phyloP scores from a whole-genome alignment of 2,329 filamentous ascomycete species.

The Dryadomyces quercus-mongolicae region DNA sequence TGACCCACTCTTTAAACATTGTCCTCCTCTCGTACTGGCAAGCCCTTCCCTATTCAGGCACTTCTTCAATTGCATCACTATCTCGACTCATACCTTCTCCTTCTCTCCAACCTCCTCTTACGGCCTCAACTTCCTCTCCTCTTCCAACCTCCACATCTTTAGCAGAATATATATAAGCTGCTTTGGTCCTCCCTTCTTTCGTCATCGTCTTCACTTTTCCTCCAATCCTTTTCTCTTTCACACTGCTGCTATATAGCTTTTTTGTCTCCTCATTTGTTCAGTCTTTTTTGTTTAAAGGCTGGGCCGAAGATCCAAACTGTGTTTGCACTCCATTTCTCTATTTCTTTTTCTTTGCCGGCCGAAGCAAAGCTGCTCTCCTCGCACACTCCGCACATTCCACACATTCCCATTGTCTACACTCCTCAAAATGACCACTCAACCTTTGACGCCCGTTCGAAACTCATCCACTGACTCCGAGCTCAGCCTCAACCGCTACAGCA shows the following conservation, averaged over 20 bases:
- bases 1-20: neutral
- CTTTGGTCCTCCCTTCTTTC: too few relatives aligned
- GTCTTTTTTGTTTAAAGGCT: neutral
- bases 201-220: neutral
- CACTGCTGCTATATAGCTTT: too few relatives aligned
- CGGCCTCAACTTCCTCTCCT: neutral
- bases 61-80: neutral
- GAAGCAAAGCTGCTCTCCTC: neutral
- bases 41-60: neutral
- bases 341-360: neutral
- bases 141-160: neutral
- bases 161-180: neutral
- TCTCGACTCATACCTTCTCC: neutral
- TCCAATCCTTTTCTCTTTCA: neutral
- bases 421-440: neutral
- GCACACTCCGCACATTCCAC: neutral
- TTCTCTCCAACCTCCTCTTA: neutral
- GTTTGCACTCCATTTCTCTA: neutral
- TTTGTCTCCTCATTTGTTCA: neutral
- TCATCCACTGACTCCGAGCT: slow-evolving; percentile 5
- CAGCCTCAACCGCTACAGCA: slow-evolving; percentile 82
- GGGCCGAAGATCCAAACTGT: neutral
- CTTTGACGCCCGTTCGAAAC: neutral
- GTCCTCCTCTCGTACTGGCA: neutral
- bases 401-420: neutral